These are phyloP conservation scores for Metschnikowia sp. DNA, from an alignment of 805 yeast species.

Conservation along the genomic window DNA sequence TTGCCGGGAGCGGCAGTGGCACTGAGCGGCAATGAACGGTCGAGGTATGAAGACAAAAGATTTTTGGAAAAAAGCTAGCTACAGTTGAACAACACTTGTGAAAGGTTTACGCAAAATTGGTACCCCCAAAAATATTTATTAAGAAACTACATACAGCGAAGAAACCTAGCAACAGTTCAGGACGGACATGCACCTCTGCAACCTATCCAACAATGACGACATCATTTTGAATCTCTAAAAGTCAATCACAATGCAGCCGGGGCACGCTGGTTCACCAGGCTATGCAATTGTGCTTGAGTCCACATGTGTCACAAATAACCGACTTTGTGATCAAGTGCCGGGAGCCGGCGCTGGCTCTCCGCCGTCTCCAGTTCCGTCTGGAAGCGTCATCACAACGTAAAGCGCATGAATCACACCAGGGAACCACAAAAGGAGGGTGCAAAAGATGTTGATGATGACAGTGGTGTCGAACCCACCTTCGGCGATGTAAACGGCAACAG, in stretches of 20 bases:
- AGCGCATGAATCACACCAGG: conserved; percentile 10
- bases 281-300: neutral
- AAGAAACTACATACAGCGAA: conserved; percentile 10
- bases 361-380: neutral
- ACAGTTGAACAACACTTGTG: too few species aligned
- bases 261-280: conserved; percentile 4
- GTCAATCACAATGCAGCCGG: neutral
- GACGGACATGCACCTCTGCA: conserved; percentile 5
- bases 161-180: conserved; percentile 5
- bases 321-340: neutral
- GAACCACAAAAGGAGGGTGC: conserved; percentile 9
- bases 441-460: conserved; percentile 4
- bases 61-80: neutral
- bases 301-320: neutral
- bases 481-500: conserved; percentile 7
- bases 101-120: neutral
- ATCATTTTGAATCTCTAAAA: neutral
- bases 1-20: too few species aligned
- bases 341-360: neutral
- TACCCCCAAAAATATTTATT: conserved; percentile 10
- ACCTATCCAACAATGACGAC: conserved; percentile 6
- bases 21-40: neutral
- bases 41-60: neutral
- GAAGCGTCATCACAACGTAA: neutral
- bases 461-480: conserved; percentile 1